Evolutionary conservation across 257 asterid species (phyloP).

Genomic region (Ehretia macrophylla): DNA sequence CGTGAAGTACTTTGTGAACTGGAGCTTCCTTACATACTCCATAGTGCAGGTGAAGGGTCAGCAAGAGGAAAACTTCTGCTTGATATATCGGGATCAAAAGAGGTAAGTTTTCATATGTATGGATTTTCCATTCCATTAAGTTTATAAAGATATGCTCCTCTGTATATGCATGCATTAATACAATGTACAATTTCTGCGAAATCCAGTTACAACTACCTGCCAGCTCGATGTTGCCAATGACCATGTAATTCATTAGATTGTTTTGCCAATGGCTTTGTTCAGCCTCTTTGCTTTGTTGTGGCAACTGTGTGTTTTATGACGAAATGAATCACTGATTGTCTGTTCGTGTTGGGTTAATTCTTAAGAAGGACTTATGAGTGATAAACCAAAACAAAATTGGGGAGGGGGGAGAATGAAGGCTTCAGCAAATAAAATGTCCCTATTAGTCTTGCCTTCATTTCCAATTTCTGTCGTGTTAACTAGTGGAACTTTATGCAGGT

Average conservation of each 20-base stretch:
- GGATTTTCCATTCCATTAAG: background rate
- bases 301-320: background rate
- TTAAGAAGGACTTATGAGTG: too few relatives aligned
- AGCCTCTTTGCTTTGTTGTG: background rate
- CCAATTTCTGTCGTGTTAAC: background rate
- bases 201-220: too few relatives aligned
- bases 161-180: background rate
- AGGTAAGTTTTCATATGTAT: slow-evolving; percentile 35
- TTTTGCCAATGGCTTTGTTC: background rate
- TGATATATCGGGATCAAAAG: slow-evolving; percentile 57
- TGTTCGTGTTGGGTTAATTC: too few relatives aligned
- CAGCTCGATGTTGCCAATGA: background rate
- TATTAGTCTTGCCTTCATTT: too few relatives aligned
- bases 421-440: too few relatives aligned
- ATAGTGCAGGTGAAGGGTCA: slow-evolving; percentile 64
- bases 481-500: slow-evolving; percentile 39
- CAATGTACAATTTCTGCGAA: background rate
- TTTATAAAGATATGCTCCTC: background rate
- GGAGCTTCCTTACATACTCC: slow-evolving; percentile 72
- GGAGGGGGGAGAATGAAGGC: too few relatives aligned
- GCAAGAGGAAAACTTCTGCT: slow-evolving; percentile 33
- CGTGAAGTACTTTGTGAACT: slow-evolving; percentile 78
- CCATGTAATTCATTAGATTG: background rate
- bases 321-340: too few relatives aligned
- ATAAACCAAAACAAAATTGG: too few relatives aligned